phyloP scores from a whole-genome alignment of 805 yeast genomes.

The Pichia nanzhaoensis region DNA sequence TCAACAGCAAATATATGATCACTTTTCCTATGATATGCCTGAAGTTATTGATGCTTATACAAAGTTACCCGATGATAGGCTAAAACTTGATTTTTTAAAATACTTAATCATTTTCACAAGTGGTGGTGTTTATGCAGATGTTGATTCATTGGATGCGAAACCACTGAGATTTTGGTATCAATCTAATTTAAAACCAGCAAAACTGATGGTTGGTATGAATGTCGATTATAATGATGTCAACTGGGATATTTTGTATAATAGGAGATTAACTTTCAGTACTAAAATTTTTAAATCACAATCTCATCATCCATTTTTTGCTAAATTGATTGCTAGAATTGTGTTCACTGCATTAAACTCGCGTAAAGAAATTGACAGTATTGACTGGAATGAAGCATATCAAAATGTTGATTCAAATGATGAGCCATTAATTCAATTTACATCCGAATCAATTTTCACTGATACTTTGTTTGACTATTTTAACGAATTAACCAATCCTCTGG shows the following conservation, averaged over 20 bases:
- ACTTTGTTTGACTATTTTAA: conserved; percentile 29
- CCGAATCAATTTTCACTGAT: conserved; percentile 32
- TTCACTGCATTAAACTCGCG: conserved; percentile 23
- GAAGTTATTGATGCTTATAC: conserved; percentile 46
- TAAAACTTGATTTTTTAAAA: conserved; percentile 48
- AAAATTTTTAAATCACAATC: conserved; percentile 27
- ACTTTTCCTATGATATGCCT: conserved; percentile 34
- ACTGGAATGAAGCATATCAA: conserved; percentile 27
- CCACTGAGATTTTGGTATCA: conserved; percentile 33
- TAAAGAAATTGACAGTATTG: conserved; percentile 19
- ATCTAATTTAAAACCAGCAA: conserved; percentile 18
- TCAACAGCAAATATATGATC: conserved; percentile 23
- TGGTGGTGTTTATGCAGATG: conserved; percentile 61
- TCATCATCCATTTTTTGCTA: conserved; percentile 31
- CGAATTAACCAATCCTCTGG: conserved; percentile 22
- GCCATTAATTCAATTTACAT: conserved; percentile 29
- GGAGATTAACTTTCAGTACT: conserved; percentile 27
- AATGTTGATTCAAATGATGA: conserved; percentile 31
- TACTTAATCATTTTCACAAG: conserved; percentile 43
- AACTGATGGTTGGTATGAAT: conserved; percentile 26
- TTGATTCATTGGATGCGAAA: conserved; percentile 49
- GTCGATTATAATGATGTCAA: conserved; percentile 27
- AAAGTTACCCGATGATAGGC: conserved; percentile 43
- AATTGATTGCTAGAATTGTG: conserved; percentile 28
- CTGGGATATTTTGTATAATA: conserved; percentile 29